Evolutionary conservation across 2,329 filamentous ascomycete genomes (phyloP).

Genomic region (Claviceps pazoutovae): DNA sequence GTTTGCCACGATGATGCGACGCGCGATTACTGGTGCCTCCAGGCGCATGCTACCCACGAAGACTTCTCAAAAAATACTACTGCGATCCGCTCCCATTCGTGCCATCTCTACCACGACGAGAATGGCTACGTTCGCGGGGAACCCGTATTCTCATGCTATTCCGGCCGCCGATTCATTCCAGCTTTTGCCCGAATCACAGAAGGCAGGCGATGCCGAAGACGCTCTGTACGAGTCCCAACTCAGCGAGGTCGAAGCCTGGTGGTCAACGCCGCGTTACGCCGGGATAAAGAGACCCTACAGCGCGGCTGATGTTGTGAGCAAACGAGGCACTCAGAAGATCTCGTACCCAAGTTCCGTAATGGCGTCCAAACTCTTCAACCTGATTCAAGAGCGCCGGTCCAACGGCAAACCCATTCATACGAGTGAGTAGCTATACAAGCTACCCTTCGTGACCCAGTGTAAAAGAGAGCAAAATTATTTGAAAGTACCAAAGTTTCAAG

Average conservation of each 20-base stretch:
- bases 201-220: conserved; percentile 71
- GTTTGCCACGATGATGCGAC: conserved; percentile 17
- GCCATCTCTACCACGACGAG: conserved; percentile 17
- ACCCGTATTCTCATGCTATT: conserved; percentile 16
- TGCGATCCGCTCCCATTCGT: conserved; percentile 13
- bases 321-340: conserved; percentile 76
- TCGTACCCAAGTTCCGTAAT: conserved; percentile 86
- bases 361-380: conserved; percentile 86
- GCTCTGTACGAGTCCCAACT: conserved; percentile 73
- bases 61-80: conserved; percentile 7
- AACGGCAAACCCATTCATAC: conserved; percentile 86
- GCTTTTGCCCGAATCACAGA: conserved; percentile 62
- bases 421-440: conserved; percentile 37
- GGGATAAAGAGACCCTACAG: conserved; percentile 89
- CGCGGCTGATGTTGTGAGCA: conserved; percentile 81
- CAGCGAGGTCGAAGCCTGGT: conserved; percentile 79
- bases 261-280: conserved; percentile 68
- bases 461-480: no score
- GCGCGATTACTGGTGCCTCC: conserved; percentile 18
- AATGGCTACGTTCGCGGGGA: conserved; percentile 16
- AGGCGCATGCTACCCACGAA: conserved; percentile 14
- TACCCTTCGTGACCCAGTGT: background rate
- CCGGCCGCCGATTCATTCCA: conserved; percentile 66
- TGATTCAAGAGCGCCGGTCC: conserved; percentile 64
- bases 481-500: background rate